Evolutionary conservation across 2,329 filamentous ascomycete species (phyloP).

Genomic region (Colletotrichum chrysophilum): DNA sequence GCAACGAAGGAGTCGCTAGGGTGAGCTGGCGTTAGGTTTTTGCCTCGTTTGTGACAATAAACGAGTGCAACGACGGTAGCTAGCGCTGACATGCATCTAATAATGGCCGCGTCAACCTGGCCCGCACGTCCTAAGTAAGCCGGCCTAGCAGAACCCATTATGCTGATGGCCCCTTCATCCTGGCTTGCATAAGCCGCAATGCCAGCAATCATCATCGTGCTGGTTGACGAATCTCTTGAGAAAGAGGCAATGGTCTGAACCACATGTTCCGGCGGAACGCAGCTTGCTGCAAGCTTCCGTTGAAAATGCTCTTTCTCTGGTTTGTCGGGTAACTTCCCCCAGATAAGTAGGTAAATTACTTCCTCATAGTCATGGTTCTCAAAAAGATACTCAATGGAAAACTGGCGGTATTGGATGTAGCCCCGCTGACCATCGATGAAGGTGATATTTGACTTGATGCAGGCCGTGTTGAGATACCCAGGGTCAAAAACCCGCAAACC

Average conservation of each 20-base stretch:
- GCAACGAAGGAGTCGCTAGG: conserved; percentile 37
- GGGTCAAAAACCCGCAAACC: not conserved
- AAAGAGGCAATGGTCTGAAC: conserved; percentile 6
- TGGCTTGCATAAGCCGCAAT: conserved; percentile 37
- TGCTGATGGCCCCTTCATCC: conserved; percentile 32
- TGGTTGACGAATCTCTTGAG: conserved; percentile 34
- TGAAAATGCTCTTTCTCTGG: conserved; percentile 29
- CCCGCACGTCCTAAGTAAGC: not conserved
- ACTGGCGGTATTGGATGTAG: conserved; percentile 36
- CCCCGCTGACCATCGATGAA: conserved; percentile 37
- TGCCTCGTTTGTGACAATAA: conserved; percentile 43
- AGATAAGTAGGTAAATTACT: conserved; percentile 40
- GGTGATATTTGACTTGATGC: conserved; percentile 26
- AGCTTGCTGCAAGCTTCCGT: not conserved
- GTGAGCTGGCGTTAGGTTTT: conserved; percentile 36
- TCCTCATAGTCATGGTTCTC: conserved; percentile 27
- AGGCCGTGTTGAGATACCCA: conserved; percentile 1
- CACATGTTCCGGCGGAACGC: not conserved
- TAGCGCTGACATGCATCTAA: not conserved
- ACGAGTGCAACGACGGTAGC: conserved; percentile 4
- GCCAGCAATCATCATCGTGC: conserved; percentile 40
- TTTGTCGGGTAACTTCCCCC: conserved; percentile 37
- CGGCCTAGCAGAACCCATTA: not conserved
- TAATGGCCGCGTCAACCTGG: not conserved
- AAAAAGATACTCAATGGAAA: conserved; percentile 29